Base-by-base conservation (phyloP, 768 basidiomycete genomes). In the Suillus hirtellus region DNA sequence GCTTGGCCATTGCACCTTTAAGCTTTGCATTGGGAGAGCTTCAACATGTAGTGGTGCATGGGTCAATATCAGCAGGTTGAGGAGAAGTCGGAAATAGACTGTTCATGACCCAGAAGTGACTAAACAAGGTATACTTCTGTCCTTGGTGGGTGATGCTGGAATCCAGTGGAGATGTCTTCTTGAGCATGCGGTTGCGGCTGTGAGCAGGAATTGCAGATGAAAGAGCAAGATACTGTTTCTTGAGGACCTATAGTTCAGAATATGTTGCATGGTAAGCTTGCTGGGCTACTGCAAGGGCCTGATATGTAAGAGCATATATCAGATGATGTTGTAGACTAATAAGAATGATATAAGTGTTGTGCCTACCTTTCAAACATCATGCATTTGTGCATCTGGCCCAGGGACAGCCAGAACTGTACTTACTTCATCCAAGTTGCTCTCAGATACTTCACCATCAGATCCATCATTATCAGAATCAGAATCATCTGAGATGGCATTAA, bases 361-460 rank as follows among this genome's bases (percentile, higher is more conserved):
- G 42, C 60, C 53, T 43, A 61, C 60, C 60, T 61, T 61, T 38
- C 37, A 27, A 15, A 61, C 49, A 15, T 53, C 49, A 11, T 54
- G 35, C 40, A 40, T 38, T 42, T 54, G 49, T 4, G 60, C 50
- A 34, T 49, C 34, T 12, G 60, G 38, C 12, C 60, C 60, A 24
- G 60, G 60, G 24, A 61, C 60, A 6, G 35, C 21, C 21, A 61
- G 5, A 17, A 61, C 60, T 1, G 17, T 14, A 31, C 50, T 50
- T 21, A 61, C 19, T 27, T 54, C n/a, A 7, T 61, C 60, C 1
- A 61, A 19, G 6, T 43, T 34, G n/a, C 52, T 54, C 34, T 34
- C 52, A 35, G 52, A 54, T 12, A 5, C 10, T 31, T 40, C 50
- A 24, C 53, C 21, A 12, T 49, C 37, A 12, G 60, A 60, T 47